Conservation (phyloP, 2,329 filamentous ascomycete species). For the Chaetomiaceae sp. region DNA sequence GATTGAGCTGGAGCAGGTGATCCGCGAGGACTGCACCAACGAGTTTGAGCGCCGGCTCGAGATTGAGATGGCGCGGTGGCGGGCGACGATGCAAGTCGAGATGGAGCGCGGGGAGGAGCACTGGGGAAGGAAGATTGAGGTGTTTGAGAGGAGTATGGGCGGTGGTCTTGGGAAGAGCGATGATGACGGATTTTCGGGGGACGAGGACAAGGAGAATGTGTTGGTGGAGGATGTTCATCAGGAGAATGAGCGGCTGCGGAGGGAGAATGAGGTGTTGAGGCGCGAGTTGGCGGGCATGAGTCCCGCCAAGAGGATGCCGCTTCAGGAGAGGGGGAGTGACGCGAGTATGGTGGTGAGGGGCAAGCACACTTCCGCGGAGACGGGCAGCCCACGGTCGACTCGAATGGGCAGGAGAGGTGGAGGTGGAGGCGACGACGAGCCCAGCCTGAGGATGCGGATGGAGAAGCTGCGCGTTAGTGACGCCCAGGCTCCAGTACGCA, state of each 20-base stretch:
- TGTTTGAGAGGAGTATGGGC: conserved; percentile 48
- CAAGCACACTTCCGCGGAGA: conserved; percentile 15
- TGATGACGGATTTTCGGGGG: conserved; percentile 38
- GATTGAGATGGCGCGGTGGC: conserved; percentile 75
- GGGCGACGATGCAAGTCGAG: conserved; percentile 71
- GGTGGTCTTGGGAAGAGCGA: not conserved
- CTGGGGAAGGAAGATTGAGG: conserved; percentile 74
- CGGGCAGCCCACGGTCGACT: conserved; percentile 26
- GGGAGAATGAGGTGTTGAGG: conserved; percentile 60
- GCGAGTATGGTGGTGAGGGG: conserved; percentile 17
- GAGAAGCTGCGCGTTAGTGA: conserved; percentile 48
- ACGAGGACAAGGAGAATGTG: conserved; percentile 58
- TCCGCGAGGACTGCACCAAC: conserved; percentile 81
- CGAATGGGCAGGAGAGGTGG: not conserved
- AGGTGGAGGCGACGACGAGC: conserved; percentile 9
- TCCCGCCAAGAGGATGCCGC: conserved; percentile 55
- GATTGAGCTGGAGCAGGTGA: conserved; percentile 69
- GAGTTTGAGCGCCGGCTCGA: conserved; percentile 80
- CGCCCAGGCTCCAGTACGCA: conserved; percentile 26
- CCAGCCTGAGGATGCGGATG: conserved; percentile 43
- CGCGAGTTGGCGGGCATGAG: conserved; percentile 61
- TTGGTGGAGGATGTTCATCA: conserved; percentile 60
- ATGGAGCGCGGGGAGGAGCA: conserved; percentile 77
- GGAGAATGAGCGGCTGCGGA: conserved; percentile 66
- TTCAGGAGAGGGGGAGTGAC: conserved; percentile 42